Percentiles rank a stretch among this genome's conserved stretches.
Evolutionary conservation across 2,329 filamentous ascomycete genomes (phyloP).

Genomic region (Botrytis tulipae): DNA sequence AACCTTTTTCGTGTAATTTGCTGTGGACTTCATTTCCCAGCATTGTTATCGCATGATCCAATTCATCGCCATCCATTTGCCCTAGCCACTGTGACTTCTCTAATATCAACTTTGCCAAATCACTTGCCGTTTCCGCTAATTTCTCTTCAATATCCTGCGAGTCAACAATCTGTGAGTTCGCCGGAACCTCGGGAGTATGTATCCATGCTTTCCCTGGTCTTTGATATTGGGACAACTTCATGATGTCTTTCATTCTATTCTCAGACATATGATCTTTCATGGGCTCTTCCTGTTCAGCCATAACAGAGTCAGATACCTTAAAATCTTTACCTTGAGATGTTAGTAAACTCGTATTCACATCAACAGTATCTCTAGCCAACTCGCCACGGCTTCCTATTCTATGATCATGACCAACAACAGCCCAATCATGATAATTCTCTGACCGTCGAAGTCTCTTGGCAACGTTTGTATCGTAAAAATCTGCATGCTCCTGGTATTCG

Average conservation of each 20-base stretch:
- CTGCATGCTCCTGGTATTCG: not conserved
- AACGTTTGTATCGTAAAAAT: not conserved
- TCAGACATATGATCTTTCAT: not conserved
- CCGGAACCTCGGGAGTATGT: not conserved
- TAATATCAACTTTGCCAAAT: not conserved
- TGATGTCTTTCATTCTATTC: not conserved
- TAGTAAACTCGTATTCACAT: not conserved
- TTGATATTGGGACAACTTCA: not conserved
- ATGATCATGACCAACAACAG: not conserved
- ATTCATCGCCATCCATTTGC: not conserved
- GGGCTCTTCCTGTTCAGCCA: not conserved
- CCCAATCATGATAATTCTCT: not conserved
- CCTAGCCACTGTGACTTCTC: not conserved
- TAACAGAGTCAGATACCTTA: not conserved
- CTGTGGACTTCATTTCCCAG: not conserved
- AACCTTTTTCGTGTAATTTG: not conserved
- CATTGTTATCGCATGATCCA: not conserved
- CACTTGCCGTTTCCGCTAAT: not conserved
- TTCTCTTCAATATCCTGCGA: constrained; percentile 1
- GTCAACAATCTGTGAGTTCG: not conserved
- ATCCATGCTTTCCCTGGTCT: not conserved
- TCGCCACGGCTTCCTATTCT: not conserved
- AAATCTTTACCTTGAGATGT: not conserved
- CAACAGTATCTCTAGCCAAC: not conserved
- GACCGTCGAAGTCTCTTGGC: not conserved